Evolutionary conservation across 1,284 basidiomycete genomes (phyloP), one percentile per base, ranked within the genome.

Genomic region (Chalciporus piperatoides): DNA sequence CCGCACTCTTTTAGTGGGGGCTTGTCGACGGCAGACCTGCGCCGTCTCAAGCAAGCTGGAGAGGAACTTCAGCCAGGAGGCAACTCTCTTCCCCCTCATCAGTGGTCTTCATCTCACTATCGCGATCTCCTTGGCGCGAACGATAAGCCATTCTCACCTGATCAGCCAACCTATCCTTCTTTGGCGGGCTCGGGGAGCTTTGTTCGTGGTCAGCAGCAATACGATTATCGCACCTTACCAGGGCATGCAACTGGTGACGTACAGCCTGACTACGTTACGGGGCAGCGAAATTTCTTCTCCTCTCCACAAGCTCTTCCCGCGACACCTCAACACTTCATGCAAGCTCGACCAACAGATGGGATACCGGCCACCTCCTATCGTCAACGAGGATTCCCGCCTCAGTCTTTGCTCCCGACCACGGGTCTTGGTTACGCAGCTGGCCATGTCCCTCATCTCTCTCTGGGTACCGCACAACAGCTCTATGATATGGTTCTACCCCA

Each of bases 1-100:
- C 86, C 86, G 14, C 85, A 86, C 62, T 88, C 86, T 0, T 89
- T 86, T 64, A 88, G 82, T 53, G 86, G 86, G 30, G 84, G 84
- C 21, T 69, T 89, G 38, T 86, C 86, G 12, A 75, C 71, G 46
- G 81, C 82, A 43, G 86, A 89, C 54, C 73, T 89, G 52, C 80
- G 81, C 54, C 84, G 86, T 56, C 70, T 89, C 49, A 84, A 86
- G 62, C 82, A 85, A 59, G 79, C 75, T 24, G 83, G 78, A 39
- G 80, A 81, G 51, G 71, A 71, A 53, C 65, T 67, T 32, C 74
- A 65, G 56, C 59, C 60, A 0, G 64, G 64, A 41, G 63, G 70
- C 62, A 55, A 46, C 55, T 46, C 64, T 63, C 54, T 73, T 68
- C 56, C 72, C 65, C 40, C 72, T 63, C 71, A 73, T 48, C 70